Evolutionary conservation across 495 filamentous ascomycete species (phyloP).

Genomic region (Astrothelium subdiscretum): DNA sequence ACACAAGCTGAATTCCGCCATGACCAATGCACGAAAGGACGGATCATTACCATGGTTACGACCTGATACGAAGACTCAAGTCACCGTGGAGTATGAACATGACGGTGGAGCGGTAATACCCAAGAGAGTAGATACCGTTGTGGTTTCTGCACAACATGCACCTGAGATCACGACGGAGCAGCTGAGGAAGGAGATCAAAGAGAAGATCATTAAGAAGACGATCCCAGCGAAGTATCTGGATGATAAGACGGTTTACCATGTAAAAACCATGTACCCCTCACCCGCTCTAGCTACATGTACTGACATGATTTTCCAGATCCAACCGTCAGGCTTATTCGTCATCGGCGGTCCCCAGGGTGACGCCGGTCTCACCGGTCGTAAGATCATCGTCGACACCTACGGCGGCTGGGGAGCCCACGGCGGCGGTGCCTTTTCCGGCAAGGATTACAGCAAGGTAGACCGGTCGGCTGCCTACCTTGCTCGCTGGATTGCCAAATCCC

Average conservation of each 20-base stretch:
- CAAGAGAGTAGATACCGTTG: constrained; percentile 86
- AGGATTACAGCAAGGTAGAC: constrained; percentile 99
- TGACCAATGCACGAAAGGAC: constrained; percentile 77
- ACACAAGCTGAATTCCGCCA: constrained; percentile 89
- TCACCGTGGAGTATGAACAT: constrained; percentile 96
- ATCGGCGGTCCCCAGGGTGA: constrained; percentile 99
- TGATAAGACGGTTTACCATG: constrained; percentile 87
- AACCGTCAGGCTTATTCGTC: constrained; percentile 97
- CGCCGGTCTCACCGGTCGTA: constrained; percentile 94
- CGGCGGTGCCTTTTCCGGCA: constrained; percentile 99
- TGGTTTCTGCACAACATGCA: constrained; percentile 91
- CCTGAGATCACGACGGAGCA: constrained; percentile 82
- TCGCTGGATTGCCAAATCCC: constrained; percentile 97
- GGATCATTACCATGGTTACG: constrained; percentile 87
- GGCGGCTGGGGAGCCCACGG: constrained; percentile 99
- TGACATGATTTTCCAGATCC: constrained; percentile 48
- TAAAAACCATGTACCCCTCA: constrained; percentile 31
- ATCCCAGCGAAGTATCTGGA: constrained; percentile 88
- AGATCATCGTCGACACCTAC: constrained; percentile 99
- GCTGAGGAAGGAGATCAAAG: constrained; percentile 86
- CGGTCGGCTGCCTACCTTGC: constrained; percentile 94
- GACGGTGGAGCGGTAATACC: constrained; percentile 91
- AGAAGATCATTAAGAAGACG: constrained; percentile 92
- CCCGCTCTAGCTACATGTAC: background rate
- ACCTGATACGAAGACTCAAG: constrained; percentile 98